These are phyloP conservation scores for Linderina pennispora DNA, from an alignment of 192 early-diverging fungal species.

Conservation along the genomic window DNA sequence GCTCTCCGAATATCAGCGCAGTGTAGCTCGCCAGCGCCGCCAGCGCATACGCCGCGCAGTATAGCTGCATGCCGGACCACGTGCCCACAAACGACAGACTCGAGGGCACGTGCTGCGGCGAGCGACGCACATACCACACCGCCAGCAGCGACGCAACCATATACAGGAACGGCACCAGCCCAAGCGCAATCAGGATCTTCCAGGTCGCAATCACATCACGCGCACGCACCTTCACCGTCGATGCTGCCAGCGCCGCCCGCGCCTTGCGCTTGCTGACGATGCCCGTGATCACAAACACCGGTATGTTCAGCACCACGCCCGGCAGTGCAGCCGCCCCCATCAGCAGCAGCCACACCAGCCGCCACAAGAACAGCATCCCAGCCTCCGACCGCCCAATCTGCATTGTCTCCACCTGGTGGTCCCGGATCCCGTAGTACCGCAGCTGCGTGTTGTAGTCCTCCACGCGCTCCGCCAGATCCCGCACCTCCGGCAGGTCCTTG, in stretches of 20 bases:
- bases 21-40: slow-evolving; percentile 63
- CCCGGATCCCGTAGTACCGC: slow-evolving; percentile 87
- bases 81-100: background rate
- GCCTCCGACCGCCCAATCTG: slow-evolving; percentile 58
- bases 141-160: slow-evolving; percentile 62
- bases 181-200: slow-evolving; percentile 80
- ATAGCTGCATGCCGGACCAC: slow-evolving; percentile 23
- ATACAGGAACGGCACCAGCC: slow-evolving; percentile 70
- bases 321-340: slow-evolving; percentile 78
- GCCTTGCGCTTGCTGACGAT: slow-evolving; percentile 47
- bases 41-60: slow-evolving; percentile 34
- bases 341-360: slow-evolving; percentile 62
- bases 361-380: slow-evolving; percentile 60
- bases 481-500: slow-evolving; percentile 76
- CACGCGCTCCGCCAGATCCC: slow-evolving; percentile 70
- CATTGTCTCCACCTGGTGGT: slow-evolving; percentile 92
- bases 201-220: slow-evolving; percentile 94
- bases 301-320: slow-evolving; percentile 60
- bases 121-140: slow-evolving; percentile 29
- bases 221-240: slow-evolving; percentile 91
- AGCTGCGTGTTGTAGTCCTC: slow-evolving; percentile 84
- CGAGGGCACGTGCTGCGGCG: slow-evolving; percentile 17
- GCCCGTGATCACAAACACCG: slow-evolving; percentile 41
- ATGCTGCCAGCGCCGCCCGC: slow-evolving; percentile 74
- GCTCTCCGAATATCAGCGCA: slow-evolving; percentile 69